phyloP scores from a whole-genome alignment of 352 stramenopile species.

The Phytophthora foliorum region DNA sequence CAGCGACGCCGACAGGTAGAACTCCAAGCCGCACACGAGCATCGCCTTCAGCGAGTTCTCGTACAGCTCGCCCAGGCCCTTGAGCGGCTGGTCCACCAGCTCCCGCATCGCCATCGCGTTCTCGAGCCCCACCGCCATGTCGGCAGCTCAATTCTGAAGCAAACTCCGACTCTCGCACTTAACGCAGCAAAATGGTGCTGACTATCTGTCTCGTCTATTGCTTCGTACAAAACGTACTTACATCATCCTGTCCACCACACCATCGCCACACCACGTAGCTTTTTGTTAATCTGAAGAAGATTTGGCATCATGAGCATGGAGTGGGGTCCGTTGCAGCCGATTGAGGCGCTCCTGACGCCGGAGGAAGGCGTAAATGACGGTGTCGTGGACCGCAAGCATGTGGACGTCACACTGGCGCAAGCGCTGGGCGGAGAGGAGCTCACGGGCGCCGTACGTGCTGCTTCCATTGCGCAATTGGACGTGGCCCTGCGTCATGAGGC shows the following conservation, averaged over 20 bases:
- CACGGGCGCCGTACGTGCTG: slow-evolving; percentile 46
- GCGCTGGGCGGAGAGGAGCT: slow-evolving; percentile 60
- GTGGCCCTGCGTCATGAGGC: slow-evolving; percentile 59
- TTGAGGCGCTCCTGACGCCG: slow-evolving; percentile 52
- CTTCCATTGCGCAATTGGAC: slow-evolving; percentile 73
- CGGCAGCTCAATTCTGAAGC: slow-evolving; percentile 30
- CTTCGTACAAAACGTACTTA: slow-evolving; percentile 33
- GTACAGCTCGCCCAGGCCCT: slow-evolving; percentile 49
- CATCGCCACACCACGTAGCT: not conserved
- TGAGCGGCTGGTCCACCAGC: slow-evolving; percentile 51
- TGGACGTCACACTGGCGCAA: slow-evolving; percentile 55
- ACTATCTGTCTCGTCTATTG: slow-evolving; percentile 18
- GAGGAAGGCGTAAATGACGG: slow-evolving; percentile 49
- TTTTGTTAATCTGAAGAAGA: slow-evolving; percentile 30
- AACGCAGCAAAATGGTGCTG: slow-evolving; percentile 10
- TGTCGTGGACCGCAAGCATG: slow-evolving; percentile 55
- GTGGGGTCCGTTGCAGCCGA: slow-evolving; percentile 67
- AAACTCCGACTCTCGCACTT: slow-evolving; percentile 14
- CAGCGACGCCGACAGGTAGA: slow-evolving; percentile 79
- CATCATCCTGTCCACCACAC: slow-evolving; percentile 1
- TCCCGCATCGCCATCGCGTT: slow-evolving; percentile 25
- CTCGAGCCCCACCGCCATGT: slow-evolving; percentile 6
- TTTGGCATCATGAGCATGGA: slow-evolving; percentile 30
- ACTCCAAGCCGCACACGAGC: slow-evolving; percentile 67
- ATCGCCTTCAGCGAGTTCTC: slow-evolving; percentile 72